A percentile compares a stretch with the other conserved stretches of the same genome.
phyloP scores from a whole-genome alignment of 1,284 basidiomycete species.

The Moniliella sp. region DNA sequence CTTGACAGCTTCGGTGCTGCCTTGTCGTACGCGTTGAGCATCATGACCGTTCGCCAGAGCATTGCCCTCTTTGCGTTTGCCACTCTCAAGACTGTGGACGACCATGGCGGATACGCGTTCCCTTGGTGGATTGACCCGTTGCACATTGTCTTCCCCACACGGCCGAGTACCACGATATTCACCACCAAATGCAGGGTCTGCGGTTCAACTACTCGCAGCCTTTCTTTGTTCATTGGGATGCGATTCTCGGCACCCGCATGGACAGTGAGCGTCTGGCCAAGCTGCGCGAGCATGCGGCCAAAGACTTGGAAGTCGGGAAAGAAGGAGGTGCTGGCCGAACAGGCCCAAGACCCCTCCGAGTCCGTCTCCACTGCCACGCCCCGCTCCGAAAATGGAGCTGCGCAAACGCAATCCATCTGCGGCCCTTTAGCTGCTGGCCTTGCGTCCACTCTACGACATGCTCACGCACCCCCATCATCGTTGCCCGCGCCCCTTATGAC shows the following conservation, averaged over 20 bases:
- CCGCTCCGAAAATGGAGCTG: no score
- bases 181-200: slow-evolving; percentile 76
- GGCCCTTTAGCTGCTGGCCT: slow-evolving; percentile 43
- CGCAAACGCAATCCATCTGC: slow-evolving; percentile 58
- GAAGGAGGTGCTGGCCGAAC: no score
- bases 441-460: no score
- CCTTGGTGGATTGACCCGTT: slow-evolving; percentile 56
- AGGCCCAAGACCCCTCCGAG: slow-evolving; percentile 68
- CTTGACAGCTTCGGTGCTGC: slow-evolving; percentile 66
- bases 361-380: no score
- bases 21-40: slow-evolving; percentile 49
- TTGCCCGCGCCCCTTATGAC: neutral
- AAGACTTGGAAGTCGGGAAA: no score
- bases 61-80: slow-evolving; percentile 62
- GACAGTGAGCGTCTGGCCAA: slow-evolving; percentile 28
- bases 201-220: slow-evolving; percentile 91
- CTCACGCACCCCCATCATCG: neutral
- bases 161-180: slow-evolving; percentile 92
- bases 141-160: slow-evolving; percentile 68
- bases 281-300: slow-evolving; percentile 19
- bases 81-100: slow-evolving; percentile 83
- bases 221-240: slow-evolving; percentile 43
- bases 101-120: slow-evolving; percentile 77
- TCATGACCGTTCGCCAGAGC: slow-evolving; percentile 54
- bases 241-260: slow-evolving; percentile 58